Conservation (phyloP, 169 alveolate species). For the Plasmodium malariae region DNA sequence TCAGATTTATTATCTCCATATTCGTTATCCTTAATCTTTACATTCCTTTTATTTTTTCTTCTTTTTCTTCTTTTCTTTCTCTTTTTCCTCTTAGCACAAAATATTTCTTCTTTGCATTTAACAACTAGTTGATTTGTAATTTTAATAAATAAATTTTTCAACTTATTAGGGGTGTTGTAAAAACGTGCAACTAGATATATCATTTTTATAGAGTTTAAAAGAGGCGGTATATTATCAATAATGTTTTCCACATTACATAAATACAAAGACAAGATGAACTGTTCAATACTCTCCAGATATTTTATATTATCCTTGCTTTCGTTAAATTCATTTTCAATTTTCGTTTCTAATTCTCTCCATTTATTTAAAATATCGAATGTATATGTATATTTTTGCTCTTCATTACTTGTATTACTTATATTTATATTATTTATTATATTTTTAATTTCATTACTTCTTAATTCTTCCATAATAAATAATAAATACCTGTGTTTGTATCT, state of each 20-base stretch:
- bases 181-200: conserved; percentile 97
- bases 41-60: conserved; percentile 11
- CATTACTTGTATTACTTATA: conserved; percentile 60
- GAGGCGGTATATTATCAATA: conserved; percentile 94
- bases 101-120: conserved; percentile 93
- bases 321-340: conserved; percentile 94
- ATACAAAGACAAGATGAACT: conserved; percentile 96
- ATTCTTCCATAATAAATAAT: conserved; percentile 75
- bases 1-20: conserved; percentile 26
- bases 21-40: neutral
- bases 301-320: conserved; percentile 98
- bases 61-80: conserved; percentile 15
- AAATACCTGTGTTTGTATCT: conserved; percentile 76
- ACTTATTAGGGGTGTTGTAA: conserved; percentile 96
- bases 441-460: conserved; percentile 74
- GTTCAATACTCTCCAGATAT: conserved; percentile 95
- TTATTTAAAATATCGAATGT: conserved; percentile 75
- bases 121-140: conserved; percentile 95
- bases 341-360: conserved; percentile 94
- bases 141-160: conserved; percentile 96
- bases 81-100: conserved; percentile 82
- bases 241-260: conserved; percentile 95
- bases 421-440: conserved; percentile 74
- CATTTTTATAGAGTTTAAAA: conserved; percentile 96
- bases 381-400: conserved; percentile 75